These are phyloP conservation scores for Candolleomyces aberdarensis DNA, from an alignment of 768 basidiomycete genomes.

Conservation along the genomic window DNA sequence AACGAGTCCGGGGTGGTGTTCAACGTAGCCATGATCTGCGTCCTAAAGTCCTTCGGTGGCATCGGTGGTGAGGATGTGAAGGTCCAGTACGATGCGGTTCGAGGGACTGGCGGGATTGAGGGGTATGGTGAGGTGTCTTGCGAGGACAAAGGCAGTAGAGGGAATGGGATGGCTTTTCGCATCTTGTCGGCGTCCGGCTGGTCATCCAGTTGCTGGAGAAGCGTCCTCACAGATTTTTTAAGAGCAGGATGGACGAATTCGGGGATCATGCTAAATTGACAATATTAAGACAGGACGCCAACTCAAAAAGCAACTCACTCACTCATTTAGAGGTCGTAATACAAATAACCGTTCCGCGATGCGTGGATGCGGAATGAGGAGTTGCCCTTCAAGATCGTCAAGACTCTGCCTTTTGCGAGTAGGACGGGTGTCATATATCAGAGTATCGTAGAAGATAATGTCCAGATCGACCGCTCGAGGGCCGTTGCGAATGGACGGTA, in stretches of 20 bases:
- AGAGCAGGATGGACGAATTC: conserved; percentile 62
- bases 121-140: conserved; percentile 17
- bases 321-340: conserved; percentile 86
- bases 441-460: conserved; percentile 69
- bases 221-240: conserved; percentile 40
- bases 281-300: neutral
- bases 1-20: conserved; percentile 96
- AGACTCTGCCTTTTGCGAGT: conserved; percentile 34
- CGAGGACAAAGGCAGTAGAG: conserved; percentile 42
- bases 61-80: neutral
- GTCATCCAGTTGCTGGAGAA: conserved; percentile 42
- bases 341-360: conserved; percentile 90
- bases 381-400: conserved; percentile 59
- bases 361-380: conserved; percentile 83
- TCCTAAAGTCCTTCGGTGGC: conserved; percentile 29
- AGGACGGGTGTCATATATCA: conserved; percentile 55
- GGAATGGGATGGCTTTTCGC: conserved; percentile 75
- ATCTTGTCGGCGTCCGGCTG: conserved; percentile 42
- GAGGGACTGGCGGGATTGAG: conserved; percentile 33
- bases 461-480: conserved; percentile 92
- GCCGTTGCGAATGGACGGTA: conserved; percentile 77
- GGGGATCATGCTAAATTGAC: conserved; percentile 68
- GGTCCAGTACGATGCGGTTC: conserved; percentile 50
- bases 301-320: conserved; percentile 42
- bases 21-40: conserved; percentile 86